Evolutionary conservation across 805 yeast species (phyloP), one percentile per base, ranked within the genome.

Genomic region (Teunomyces pallodes): DNA sequence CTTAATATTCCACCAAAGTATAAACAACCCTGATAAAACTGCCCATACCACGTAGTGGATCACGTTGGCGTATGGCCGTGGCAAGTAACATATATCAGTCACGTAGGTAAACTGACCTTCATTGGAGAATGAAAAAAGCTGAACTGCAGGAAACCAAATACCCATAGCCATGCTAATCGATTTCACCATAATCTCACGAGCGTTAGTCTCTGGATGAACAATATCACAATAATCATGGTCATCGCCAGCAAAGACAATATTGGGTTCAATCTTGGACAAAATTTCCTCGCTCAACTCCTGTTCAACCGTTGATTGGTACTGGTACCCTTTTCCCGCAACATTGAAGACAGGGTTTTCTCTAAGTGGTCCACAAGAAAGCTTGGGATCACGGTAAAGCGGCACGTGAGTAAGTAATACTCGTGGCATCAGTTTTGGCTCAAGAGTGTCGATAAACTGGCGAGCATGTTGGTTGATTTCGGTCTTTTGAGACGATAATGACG

Each of bases 161-260:
- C 98, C 98, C 84, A 88, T 88, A 28, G 96, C 91, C 96, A 94
- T 87, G 10, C 97, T 86, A 46, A 86, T 82, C 4, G 96, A 82
- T 66, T 94, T 94, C 27, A 91, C 90, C 0, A 97, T 89, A 54
- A 86, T 82, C 62, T 94, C 99, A 4, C 46, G 9, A 4, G 66
- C 55, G 12, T 41, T 45, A 20, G 48, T 46, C n/a, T 47, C 46
- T 17, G 28, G 17, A 43, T 92, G 97, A 16, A 69, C 67, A 29
- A 86, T 76, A 54, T 87, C 89, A 64, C 99, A 94, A 58, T 89
- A 90, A 64, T 94, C 99, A 69, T 94, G 67, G 55, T 62, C 66
- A 44, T 62, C 67, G 12, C 66, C 67, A 2, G 65, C 48, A 46
- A 60, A 62, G 27, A 62, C 43, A 43, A 60, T 45, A 12, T 51